Conservation (phyloP, 805 yeast genomes). For the Lachancea sp. region DNA sequence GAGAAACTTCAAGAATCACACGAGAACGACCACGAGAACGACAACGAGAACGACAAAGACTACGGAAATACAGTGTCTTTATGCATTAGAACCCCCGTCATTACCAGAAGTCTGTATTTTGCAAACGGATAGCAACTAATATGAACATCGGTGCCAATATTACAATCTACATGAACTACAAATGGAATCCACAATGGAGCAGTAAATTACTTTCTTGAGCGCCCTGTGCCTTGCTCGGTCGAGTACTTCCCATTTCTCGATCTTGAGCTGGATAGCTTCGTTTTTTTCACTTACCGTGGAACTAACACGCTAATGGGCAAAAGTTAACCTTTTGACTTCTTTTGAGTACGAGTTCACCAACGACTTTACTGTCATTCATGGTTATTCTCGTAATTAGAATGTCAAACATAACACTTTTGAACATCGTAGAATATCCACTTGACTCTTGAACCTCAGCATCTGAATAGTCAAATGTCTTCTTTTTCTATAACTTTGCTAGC, state of each 20-base stretch:
- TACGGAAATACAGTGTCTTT: not conserved
- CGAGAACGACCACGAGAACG: no score
- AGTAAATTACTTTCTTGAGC: not conserved
- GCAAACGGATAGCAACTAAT: not conserved
- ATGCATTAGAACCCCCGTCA: not conserved
- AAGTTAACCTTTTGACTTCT: slow-evolving; percentile 36
- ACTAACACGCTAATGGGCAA: slow-evolving; percentile 40
- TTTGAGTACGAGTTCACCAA: slow-evolving; percentile 55
- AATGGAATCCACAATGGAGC: no score
- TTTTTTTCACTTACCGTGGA: not conserved
- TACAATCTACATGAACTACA: no score
- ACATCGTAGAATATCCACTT: not conserved
- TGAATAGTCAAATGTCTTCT: no score
- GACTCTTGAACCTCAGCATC: not conserved
- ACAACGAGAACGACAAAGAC: not conserved
- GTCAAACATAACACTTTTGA: slow-evolving; percentile 16
- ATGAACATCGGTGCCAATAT: not conserved
- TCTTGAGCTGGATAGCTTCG: slow-evolving; percentile 58
- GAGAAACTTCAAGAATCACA: no score
- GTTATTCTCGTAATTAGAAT: slow-evolving; percentile 28
- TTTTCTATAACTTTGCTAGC: not conserved
- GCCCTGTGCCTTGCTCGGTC: slow-evolving; percentile 68
- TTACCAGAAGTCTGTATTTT: not conserved
- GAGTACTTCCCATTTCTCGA: slow-evolving; percentile 22
- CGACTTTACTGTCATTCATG: slow-evolving; percentile 1